Evolutionary conservation across 139 green algal genomes (phyloP), one percentile per base, ranked within the genome.

Genomic region (Coelastrella sp.): DNA sequence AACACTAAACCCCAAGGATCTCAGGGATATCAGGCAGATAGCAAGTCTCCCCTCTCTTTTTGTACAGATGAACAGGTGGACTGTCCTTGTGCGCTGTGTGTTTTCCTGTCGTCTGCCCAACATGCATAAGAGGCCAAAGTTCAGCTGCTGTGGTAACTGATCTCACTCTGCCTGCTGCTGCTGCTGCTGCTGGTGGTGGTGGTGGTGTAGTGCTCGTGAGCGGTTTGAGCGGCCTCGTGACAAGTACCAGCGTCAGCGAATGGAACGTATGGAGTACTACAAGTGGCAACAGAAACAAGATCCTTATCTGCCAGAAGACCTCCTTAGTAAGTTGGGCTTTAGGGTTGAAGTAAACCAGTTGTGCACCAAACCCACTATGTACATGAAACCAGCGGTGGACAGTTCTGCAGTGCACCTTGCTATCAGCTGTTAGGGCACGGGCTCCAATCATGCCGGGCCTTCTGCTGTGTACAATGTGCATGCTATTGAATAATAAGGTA

Each of bases 221-320:
- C 86, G 32, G 19, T 85, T 86, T 86, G 86, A 90, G 86, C 75
- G 86, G 0, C 86, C 76, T 7, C 86, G 77, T 59, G 86, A 90
- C 76, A 78, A 79, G 60, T 17, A 13, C 3, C n/a, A 86, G 61
- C 75, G 86, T 20, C 19, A 68, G 20, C 76, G 64, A 5, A 11
- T 14, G 54, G 76, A 90, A 32, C 86, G 61, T n/a, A 78, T 86
- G 7, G 74, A 90, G 47, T 66, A 58, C 7, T 20, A 10, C 32
- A 85, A 86, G 60, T 90, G 86, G 86, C 58, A 90, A 78, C 76
- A 19, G 17, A 73, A 79, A 7, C 75, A 90, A 11, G 61, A 32
- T 2, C 0, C 61, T 8, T 90, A 80, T 61, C 11, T 68, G 64
- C 86, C 86, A 61, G 86, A 90, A 23, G 23, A 32, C 0, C 76